Percentiles rank a stretch among this genome's conserved stretches.
phyloP scores from a whole-genome alignment of 352 stramenopile genomes.

The Sclerospora graminicola region DNA sequence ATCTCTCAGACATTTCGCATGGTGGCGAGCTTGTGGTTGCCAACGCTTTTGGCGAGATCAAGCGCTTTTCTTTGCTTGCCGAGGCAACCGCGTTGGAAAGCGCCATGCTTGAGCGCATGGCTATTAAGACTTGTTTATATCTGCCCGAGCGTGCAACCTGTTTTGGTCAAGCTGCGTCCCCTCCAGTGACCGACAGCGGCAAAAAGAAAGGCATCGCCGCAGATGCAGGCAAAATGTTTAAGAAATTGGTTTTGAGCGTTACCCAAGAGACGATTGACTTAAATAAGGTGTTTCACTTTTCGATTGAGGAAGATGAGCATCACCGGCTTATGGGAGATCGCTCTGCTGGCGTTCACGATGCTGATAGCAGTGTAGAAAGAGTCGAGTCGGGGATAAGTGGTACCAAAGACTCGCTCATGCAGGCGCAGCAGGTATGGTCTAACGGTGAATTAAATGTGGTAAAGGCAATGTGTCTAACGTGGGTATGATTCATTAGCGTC shows the following conservation, averaged over 20 bases:
- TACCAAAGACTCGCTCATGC: conserved; percentile 55
- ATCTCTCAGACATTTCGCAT: conserved; percentile 32
- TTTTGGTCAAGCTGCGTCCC: conserved; percentile 22
- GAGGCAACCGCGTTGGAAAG: conserved; percentile 43
- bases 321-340: conserved; percentile 47
- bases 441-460: background rate
- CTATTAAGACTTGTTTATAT: conserved; percentile 37
- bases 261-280: conserved; percentile 56
- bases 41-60: conserved; percentile 56
- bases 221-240: conserved; percentile 52
- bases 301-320: conserved; percentile 41
- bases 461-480: conserved; percentile 1
- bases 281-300: conserved; percentile 73
- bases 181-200: conserved; percentile 7
- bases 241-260: conserved; percentile 57
- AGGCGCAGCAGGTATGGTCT: conserved; percentile 52
- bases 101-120: conserved; percentile 40
- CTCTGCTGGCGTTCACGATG: conserved; percentile 11
- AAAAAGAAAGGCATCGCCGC: conserved; percentile 47
- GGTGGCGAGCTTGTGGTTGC: conserved; percentile 47
- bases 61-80: conserved; percentile 50
- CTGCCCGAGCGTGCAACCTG: conserved; percentile 24
- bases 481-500: conserved; percentile 27
- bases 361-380: conserved; percentile 18
- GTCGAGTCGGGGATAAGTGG: conserved; percentile 22